phyloP scores from a whole-genome alignment of 805 yeast genomes.

The Metschnikowia rubicola region DNA sequence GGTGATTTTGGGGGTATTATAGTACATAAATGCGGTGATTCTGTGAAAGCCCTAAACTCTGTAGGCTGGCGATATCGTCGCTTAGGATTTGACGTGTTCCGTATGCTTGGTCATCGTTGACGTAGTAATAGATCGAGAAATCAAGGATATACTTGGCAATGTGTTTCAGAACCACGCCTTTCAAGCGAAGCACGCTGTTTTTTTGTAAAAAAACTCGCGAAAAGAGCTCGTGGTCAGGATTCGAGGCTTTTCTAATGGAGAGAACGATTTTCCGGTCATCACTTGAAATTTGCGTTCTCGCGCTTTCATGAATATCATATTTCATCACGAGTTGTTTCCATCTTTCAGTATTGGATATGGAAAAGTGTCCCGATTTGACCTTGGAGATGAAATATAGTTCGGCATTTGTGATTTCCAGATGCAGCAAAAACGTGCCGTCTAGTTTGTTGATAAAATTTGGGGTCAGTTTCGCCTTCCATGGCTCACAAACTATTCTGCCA shows the following conservation, averaged over 20 bases:
- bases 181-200: conserved; percentile 30
- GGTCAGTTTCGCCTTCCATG: neutral
- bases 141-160: conserved; percentile 20
- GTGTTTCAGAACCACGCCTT: conserved; percentile 28
- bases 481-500: conserved; percentile 38
- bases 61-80: conserved; percentile 29
- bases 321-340: conserved; percentile 43
- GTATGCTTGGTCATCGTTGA: conserved; percentile 18
- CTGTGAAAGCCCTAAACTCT: conserved; percentile 20
- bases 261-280: conserved; percentile 7
- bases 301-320: conserved; percentile 24
- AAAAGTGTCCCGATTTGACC: conserved; percentile 32
- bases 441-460: conserved; percentile 25
- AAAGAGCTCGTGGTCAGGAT: conserved; percentile 4
- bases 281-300: neutral
- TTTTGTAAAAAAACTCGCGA: conserved; percentile 22
- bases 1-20: neutral
- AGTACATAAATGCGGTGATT: conserved; percentile 22
- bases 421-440: conserved; percentile 54
- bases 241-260: neutral
- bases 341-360: conserved; percentile 21
- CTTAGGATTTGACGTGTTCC: conserved; percentile 19
- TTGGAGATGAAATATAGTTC: conserved; percentile 64
- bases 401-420: conserved; percentile 53
- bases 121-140: conserved; percentile 24